Evolutionary conservation across 192 early-diverging fungal genomes (phyloP).

Genomic region (Umbelopsis ramanniana): DNA sequence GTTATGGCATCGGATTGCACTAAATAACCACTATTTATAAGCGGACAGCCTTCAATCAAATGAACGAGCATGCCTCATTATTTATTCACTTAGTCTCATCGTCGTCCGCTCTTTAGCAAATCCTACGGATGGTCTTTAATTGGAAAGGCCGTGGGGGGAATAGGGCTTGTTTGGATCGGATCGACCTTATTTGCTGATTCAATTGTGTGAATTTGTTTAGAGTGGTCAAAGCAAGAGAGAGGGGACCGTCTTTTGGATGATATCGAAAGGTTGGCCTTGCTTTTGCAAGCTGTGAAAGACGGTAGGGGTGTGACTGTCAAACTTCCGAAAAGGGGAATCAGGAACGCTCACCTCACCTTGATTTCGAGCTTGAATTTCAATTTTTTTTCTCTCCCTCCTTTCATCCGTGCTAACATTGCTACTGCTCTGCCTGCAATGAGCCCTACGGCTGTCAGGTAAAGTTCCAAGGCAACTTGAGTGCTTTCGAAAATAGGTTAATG

Average conservation of each 20-base stretch:
- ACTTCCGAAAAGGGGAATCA: not conserved
- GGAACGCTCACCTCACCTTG: not conserved
- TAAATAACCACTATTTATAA: no score
- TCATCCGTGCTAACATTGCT: conserved; percentile 11
- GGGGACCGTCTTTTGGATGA: no score
- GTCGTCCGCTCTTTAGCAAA: not conserved
- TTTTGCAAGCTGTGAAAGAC: no score
- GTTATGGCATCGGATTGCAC: no score
- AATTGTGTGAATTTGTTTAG: no score
- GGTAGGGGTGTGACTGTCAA: not conserved
- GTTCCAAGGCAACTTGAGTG: not conserved
- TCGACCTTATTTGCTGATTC: no score
- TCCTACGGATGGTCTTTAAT: not conserved
- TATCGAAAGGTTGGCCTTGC: no score
- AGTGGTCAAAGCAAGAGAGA: no score
- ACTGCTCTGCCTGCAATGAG: conserved; percentile 25
- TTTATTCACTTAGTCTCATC: no score
- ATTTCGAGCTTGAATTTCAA: not conserved
- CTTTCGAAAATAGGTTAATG: not conserved
- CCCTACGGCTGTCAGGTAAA: conserved; percentile 41
- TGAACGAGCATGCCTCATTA: no score
- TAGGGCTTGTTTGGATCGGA: no score
- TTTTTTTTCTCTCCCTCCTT: not conserved
- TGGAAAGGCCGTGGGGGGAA: not conserved
- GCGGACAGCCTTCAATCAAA: no score